Percentiles rank a stretch among this genome's conserved stretches.
Conservation (phyloP, 805 yeast genomes). For the Ogataea nitratoaversa region DNA sequence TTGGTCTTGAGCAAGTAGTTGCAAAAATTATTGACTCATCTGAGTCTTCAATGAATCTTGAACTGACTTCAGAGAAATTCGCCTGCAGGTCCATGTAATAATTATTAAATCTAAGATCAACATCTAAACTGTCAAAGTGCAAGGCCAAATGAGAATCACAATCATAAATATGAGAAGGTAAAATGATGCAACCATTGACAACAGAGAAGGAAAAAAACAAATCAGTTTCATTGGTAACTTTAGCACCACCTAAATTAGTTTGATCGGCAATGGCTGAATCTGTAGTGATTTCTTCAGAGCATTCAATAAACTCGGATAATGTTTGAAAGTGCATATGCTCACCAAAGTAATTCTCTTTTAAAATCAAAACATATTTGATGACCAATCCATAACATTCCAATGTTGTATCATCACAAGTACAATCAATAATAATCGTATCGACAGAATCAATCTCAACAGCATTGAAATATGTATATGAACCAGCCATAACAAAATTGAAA, state of each 20-base stretch:
- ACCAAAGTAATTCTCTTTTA: conserved; percentile 89
- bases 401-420: conserved; percentile 62
- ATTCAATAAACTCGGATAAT: conserved; percentile 67
- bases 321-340: conserved; percentile 80
- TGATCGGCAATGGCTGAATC: not conserved
- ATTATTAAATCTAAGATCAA: conserved; percentile 82
- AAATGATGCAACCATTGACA: conserved; percentile 60
- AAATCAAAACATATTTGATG: conserved; percentile 65
- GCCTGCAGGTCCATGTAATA: conserved; percentile 92
- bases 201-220: conserved; percentile 69
- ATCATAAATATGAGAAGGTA: conserved; percentile 73
- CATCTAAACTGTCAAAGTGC: conserved; percentile 59
- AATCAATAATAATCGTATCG: conserved; percentile 63
- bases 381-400: conserved; percentile 77
- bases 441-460: conserved; percentile 60
- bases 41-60: conserved; percentile 25
- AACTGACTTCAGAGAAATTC: conserved; percentile 56
- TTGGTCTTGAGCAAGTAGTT: conserved; percentile 19
- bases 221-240: conserved; percentile 71
- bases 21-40: conserved; percentile 23
- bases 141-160: conserved; percentile 54
- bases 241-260: conserved; percentile 23
- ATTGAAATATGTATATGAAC: conserved; percentile 60
- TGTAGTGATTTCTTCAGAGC: conserved; percentile 5
- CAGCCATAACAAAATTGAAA: conserved; percentile 53